Conservation (phyloP, 306 rosid species). For the Begonia peltatifolia region DNA sequence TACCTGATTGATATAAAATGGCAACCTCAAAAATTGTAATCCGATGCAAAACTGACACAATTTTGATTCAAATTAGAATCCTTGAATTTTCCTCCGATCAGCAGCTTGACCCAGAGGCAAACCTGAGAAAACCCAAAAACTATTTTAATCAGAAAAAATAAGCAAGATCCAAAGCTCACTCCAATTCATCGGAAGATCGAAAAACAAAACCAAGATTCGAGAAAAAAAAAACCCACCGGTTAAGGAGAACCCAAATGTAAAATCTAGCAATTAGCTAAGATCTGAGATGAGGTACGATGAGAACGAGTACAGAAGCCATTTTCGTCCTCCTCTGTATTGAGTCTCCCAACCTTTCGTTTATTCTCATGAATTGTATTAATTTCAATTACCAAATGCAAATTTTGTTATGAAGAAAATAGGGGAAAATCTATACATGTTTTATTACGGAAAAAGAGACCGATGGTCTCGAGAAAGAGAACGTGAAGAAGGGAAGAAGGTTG, state of each 20-base stretch:
- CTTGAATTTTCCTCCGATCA: constrained; percentile 59
- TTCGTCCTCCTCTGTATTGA: constrained; percentile 35
- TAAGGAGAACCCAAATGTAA: constrained; percentile 9
- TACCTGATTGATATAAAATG: constrained; percentile 27
- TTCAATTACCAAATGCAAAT: constrained; percentile 59
- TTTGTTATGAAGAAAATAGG: constrained; percentile 54
- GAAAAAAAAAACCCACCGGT: constrained; percentile 7
- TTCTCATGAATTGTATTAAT: constrained; percentile 40
- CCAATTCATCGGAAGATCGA: constrained; percentile 26
- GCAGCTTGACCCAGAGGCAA: constrained; percentile 29
- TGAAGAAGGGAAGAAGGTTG: constrained; percentile 35
- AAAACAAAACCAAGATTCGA: constrained; percentile 43
- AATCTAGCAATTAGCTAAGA: constrained; percentile 9
- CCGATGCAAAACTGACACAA: constrained; percentile 7
- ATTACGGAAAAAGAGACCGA: constrained; percentile 14
- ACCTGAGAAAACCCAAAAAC: constrained; percentile 30
- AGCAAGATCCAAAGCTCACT: constrained; percentile 41
- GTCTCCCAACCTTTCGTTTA: constrained; percentile 29
- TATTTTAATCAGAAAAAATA: constrained; percentile 17
- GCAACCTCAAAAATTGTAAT: constrained; percentile 33
- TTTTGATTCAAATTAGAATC: constrained; percentile 28
- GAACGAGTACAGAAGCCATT: constrained; percentile 56
- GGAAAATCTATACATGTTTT: constrained; percentile 12
- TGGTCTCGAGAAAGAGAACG: constrained; percentile 22
- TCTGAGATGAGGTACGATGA: constrained; percentile 69